Conservation (phyloP, 108 stramenopile genomes). For the Nitzschia palea region DNA sequence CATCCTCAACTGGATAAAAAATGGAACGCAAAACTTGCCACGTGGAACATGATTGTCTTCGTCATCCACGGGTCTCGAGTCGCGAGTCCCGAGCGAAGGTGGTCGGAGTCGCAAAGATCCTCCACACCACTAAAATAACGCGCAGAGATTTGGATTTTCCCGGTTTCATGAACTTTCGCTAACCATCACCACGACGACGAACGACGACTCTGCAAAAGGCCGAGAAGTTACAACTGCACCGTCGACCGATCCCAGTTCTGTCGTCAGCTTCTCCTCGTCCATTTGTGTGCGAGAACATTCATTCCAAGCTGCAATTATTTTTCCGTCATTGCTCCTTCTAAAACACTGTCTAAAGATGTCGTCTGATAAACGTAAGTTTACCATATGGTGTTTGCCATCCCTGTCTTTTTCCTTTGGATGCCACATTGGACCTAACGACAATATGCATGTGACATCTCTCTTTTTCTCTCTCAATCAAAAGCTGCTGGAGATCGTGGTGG, state of each 20-base stretch:
- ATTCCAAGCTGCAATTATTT: background rate
- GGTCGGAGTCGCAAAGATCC: too few species aligned
- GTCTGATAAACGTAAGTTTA: constrained; percentile 12
- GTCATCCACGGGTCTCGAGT: too few species aligned
- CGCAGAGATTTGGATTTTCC: too few species aligned
- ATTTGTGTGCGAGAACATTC: background rate
- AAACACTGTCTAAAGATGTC: constrained; percentile 5
- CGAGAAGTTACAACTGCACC: constrained; percentile 8
- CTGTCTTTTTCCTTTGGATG: too few species aligned
- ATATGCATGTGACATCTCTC: too few species aligned
- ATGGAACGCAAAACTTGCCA: too few species aligned
- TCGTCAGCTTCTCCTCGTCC: background rate
- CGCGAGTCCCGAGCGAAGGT: too few species aligned
- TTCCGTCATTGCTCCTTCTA: background rate
- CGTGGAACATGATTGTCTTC: too few species aligned
- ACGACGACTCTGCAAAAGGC: constrained; percentile 1
- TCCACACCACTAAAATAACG: too few species aligned
- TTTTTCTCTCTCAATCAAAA: background rate
- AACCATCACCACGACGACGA: background rate
- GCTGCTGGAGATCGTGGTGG: constrained; percentile 69
- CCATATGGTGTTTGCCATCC: too few species aligned
- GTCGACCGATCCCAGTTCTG: background rate
- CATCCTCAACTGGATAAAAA: too few species aligned
- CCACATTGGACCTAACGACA: too few species aligned
- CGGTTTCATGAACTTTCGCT: background rate